A percentile compares a stretch with the other conserved stretches of the same genome.
These are phyloP conservation scores for Penicillium roqueforti DNA, from an alignment of 495 filamentous ascomycete genomes.

Conservation along the genomic window DNA sequence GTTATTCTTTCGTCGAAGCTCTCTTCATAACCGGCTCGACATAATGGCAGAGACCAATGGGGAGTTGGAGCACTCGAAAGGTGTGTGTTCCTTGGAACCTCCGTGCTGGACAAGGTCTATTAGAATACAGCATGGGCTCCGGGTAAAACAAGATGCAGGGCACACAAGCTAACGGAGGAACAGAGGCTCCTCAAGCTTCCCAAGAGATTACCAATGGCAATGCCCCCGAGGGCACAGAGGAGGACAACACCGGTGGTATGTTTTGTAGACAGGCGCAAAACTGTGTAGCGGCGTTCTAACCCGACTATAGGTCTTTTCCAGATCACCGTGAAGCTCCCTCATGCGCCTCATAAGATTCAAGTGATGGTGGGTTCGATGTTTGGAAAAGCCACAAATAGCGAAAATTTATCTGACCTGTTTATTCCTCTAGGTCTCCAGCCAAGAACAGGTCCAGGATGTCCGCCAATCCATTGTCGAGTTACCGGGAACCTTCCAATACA, in stretches of 20 bases:
- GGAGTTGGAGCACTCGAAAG: conserved; percentile 42
- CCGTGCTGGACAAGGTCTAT: conserved; percentile 11
- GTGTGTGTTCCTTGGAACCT: conserved; percentile 21
- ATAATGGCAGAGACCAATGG: conserved; percentile 45
- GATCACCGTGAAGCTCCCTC: conserved; percentile 79
- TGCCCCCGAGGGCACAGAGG: conserved; percentile 33
- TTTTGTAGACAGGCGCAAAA: conserved; percentile 6
- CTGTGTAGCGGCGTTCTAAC: conserved; percentile 13
- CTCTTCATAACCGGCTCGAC: conserved; percentile 19
- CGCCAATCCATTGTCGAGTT: conserved; percentile 93
- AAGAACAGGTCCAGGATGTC: conserved; percentile 97
- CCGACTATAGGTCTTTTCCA: conserved; percentile 59
- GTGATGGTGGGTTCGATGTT: conserved; percentile 62
- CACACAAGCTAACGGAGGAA: conserved; percentile 21
- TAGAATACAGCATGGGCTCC: conserved; percentile 8
- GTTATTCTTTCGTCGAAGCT: conserved; percentile 17
- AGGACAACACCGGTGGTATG: conserved; percentile 41
- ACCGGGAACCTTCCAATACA: conserved; percentile 92
- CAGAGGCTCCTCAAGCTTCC: conserved; percentile 33
- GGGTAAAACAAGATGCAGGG: neutral
- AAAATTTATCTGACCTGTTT: conserved; percentile 15
- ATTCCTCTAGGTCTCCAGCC: conserved; percentile 67
- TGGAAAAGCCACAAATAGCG: neutral
- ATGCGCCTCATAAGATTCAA: conserved; percentile 72
- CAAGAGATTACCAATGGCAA: conserved; percentile 39